Evolutionary conservation across 2,329 filamentous ascomycete species (phyloP), one percentile per base, ranked within the genome.

Genomic region (Bipolaris bicolor): DNA sequence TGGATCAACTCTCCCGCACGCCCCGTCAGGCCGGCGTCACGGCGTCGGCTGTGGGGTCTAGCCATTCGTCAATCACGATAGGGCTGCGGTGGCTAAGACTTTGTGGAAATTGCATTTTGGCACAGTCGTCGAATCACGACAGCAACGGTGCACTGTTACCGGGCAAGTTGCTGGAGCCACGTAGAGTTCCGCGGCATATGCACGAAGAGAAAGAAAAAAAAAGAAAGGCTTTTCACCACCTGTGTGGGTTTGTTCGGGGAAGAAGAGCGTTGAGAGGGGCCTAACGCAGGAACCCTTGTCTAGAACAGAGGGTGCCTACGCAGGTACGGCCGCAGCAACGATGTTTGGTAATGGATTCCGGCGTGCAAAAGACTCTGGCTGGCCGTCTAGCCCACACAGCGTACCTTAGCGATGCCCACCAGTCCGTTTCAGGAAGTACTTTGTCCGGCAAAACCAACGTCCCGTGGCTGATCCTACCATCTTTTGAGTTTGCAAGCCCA

Each of bases 301-400:
- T 57, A 55, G 58, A 24, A 22, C 33, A n/a, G 31, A n/a, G 43
- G 59, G 53, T 41, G 43, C 43, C 47, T 52, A 24, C 56, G 57
- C 63, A 61, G 60, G 60, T 47, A 63, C 62, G 58, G 57, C 51
- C 40, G 58, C 60, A 58, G 61, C 58, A 60, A 60, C 61, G 52
- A 57, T 43, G 55, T 47, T 48, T 41, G 50, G 48, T 34, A 36
- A 50, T 45, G 26, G 47, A 40, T 49, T 29, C 36, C 49, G 43
- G 16, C 40, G 46, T 34, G 37, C 9, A 29, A 29, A 55, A 41
- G 44, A 47, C 40, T 51, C 51, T 56, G 54, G 46, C 49, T 49
- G 52, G 48, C 45, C 52, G 43, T 62, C 58, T 61, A 47, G 60
- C 61, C 63, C 46, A 33, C 41, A 44, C 34, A 41, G 24, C 7